These are phyloP conservation scores for Drechslerella dactyloides DNA, from an alignment of 2,329 filamentous ascomycete genomes.

Conservation along the genomic window DNA sequence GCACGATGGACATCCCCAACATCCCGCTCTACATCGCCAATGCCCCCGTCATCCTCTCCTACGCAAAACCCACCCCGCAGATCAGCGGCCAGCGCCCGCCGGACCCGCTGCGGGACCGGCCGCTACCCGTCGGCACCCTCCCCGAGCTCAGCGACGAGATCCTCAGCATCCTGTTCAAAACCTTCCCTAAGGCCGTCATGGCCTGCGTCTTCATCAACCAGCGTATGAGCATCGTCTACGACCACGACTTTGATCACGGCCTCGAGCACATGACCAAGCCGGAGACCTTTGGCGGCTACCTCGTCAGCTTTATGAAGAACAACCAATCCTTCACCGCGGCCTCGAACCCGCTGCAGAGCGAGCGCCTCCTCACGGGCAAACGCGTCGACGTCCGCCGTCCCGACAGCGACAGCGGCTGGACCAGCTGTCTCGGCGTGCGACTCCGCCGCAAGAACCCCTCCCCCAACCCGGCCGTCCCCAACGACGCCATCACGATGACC, in stretches of 20 bases:
- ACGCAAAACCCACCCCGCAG: conserved; percentile 32
- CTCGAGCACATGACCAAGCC: conserved; percentile 47
- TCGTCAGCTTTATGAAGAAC: conserved; percentile 45
- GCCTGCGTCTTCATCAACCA: conserved; percentile 46
- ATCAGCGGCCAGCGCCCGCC: conserved; percentile 37
- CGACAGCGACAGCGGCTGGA: conserved; percentile 28
- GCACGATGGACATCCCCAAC: conserved; percentile 38
- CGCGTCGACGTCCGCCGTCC: conserved; percentile 35
- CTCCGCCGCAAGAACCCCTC: conserved; percentile 32
- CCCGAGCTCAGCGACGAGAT: conserved; percentile 36
- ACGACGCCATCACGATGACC: conserved; percentile 46
- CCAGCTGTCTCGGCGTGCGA: conserved; percentile 38
- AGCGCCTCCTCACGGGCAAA: conserved; percentile 38
- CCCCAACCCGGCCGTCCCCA: conserved; percentile 14
- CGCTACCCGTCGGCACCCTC: conserved; percentile 33
- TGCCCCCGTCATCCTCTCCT: conserved; percentile 43
- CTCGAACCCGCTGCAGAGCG: conserved; percentile 26
- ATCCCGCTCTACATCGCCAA: conserved; percentile 48
- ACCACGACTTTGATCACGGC: conserved; percentile 43
- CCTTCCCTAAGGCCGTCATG: conserved; percentile 31
- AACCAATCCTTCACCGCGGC: conserved; percentile 35
- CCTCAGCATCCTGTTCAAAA: conserved; percentile 35
- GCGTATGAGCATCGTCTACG: conserved; percentile 43
- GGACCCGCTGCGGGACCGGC: conserved; percentile 28
- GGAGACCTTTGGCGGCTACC: conserved; percentile 47